These are phyloP conservation scores for Dimocarpus longan DNA, from an alignment of 345 rosid species.

Conservation along the genomic window DNA sequence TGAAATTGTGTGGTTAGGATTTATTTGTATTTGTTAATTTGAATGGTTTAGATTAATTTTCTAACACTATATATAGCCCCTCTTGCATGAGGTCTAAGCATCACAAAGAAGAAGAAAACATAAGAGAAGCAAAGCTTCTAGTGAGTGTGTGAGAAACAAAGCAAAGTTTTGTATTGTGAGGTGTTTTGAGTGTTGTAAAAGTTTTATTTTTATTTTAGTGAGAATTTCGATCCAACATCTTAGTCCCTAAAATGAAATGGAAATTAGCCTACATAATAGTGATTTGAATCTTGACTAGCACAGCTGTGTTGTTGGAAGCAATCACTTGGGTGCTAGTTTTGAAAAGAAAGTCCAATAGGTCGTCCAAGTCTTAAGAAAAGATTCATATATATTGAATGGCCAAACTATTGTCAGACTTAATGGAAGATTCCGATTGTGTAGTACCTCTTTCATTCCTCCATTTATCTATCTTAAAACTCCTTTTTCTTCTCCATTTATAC, in stretches of 20 bases:
- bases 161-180: too few relatives aligned
- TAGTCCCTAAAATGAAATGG: slow-evolving; percentile 59
- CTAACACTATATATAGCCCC: too few relatives aligned
- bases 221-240: too few relatives aligned
- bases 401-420: neutral
- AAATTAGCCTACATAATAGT: slow-evolving; percentile 49
- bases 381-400: slow-evolving; percentile 31
- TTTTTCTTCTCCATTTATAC: neutral
- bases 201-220: too few relatives aligned
- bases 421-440: slow-evolving; percentile 9
- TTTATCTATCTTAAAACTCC: slow-evolving; percentile 11
- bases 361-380: slow-evolving; percentile 55
- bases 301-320: slow-evolving; percentile 61
- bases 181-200: too few relatives aligned
- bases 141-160: too few relatives aligned
- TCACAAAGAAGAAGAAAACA: too few relatives aligned
- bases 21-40: too few relatives aligned
- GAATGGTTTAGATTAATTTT: too few relatives aligned
- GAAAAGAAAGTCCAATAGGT: slow-evolving; percentile 54
- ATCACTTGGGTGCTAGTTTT: slow-evolving; percentile 71
- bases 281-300: slow-evolving; percentile 51
- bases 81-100: too few relatives aligned
- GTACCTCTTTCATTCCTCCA: neutral
- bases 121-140: too few relatives aligned
- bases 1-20: too few relatives aligned